These are phyloP conservation scores for Fusarium redolens DNA, from an alignment of 2,329 filamentous ascomycete genomes.

Conservation along the genomic window DNA sequence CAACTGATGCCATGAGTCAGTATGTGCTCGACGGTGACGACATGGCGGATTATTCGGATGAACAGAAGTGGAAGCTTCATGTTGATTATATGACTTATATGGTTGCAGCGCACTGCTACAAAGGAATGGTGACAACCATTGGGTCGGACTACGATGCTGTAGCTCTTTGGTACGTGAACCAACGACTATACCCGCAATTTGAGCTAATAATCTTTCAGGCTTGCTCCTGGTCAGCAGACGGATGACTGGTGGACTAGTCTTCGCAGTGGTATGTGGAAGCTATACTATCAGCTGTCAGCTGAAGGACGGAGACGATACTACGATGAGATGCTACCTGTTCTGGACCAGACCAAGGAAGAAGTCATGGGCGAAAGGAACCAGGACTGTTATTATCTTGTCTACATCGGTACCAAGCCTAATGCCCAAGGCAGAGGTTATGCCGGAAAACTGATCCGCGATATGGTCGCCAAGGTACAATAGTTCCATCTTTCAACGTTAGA, in stretches of 20 bases:
- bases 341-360: constrained; percentile 77
- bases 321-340: constrained; percentile 78
- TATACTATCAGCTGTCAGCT: constrained; percentile 77
- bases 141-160: constrained; percentile 82
- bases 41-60: constrained; percentile 69
- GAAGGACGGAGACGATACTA: constrained; percentile 82
- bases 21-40: constrained; percentile 82
- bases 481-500: neutral
- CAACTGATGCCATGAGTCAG: constrained; percentile 76
- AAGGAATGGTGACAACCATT: constrained; percentile 78
- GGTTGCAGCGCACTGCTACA: constrained; percentile 78
- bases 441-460: constrained; percentile 75
- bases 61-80: constrained; percentile 81
- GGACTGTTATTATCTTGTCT: constrained; percentile 84
- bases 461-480: constrained; percentile 68
- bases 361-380: constrained; percentile 74
- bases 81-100: constrained; percentile 82
- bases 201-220: constrained; percentile 60
- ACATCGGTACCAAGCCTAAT: constrained; percentile 79
- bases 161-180: constrained; percentile 75
- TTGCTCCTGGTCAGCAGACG: constrained; percentile 78
- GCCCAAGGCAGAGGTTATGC: constrained; percentile 80
- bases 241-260: constrained; percentile 79
- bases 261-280: constrained; percentile 81
- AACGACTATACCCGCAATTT: neutral